phyloP scores from a whole-genome alignment of 2,329 filamentous ascomycete species.

The Tolypocladium guangdongense region DNA sequence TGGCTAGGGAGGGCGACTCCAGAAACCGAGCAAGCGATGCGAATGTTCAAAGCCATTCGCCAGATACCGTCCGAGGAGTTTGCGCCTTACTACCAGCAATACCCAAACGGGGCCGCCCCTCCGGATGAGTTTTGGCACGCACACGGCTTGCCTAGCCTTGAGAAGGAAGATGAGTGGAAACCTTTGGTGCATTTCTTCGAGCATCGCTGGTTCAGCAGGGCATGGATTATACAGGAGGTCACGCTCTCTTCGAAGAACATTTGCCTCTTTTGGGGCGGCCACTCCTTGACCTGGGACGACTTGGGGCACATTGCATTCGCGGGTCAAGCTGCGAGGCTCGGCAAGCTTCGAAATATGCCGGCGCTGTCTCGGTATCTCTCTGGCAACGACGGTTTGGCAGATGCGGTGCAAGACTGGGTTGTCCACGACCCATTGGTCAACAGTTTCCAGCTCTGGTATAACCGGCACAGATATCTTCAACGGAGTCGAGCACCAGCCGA shows the following conservation, averaged over 20 bases:
- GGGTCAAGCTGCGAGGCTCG: background rate
- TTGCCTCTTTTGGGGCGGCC: slow-evolving; percentile 5
- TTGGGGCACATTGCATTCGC: background rate
- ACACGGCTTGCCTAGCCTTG: background rate
- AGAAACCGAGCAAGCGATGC: background rate
- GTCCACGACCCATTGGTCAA: background rate
- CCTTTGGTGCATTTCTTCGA: slow-evolving; percentile 7
- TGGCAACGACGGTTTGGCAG: background rate
- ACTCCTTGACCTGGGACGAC: slow-evolving; percentile 4
- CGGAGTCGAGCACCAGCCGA: background rate
- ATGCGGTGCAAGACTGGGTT: background rate
- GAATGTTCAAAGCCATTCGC: background rate
- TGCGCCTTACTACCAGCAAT: background rate
- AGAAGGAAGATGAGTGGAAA: slow-evolving; percentile 1
- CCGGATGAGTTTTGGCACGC: background rate
- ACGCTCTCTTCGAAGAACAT: slow-evolving; percentile 5
- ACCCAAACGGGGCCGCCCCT: background rate
- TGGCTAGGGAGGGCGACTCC: slow-evolving; percentile 5
- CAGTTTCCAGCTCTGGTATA: slow-evolving; percentile 1
- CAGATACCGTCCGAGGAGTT: background rate
- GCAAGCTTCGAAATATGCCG: background rate
- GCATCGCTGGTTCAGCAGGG: slow-evolving; percentile 7
- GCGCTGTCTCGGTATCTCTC: background rate
- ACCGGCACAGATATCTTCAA: background rate
- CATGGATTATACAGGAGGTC: slow-evolving; percentile 9